These are phyloP conservation scores for Tylopilus subfusipes DNA, from an alignment of 768 basidiomycete genomes.

Conservation along the genomic window DNA sequence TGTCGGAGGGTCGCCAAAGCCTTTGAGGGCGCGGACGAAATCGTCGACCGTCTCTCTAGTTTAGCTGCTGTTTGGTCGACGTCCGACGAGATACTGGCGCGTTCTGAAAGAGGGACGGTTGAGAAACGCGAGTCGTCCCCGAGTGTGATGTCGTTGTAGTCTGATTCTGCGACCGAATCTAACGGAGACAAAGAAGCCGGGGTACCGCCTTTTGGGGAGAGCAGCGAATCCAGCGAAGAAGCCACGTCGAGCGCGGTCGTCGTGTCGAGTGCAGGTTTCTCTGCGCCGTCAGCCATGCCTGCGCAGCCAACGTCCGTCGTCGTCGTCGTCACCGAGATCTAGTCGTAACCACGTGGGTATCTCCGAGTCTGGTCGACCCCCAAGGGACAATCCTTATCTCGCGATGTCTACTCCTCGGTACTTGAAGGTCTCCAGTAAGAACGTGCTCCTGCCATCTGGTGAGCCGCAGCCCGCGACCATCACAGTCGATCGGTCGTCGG, in stretches of 20 bases:
- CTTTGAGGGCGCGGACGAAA: constrained; percentile 24
- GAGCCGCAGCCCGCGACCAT: constrained; percentile 63
- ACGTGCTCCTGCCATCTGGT: constrained; percentile 52
- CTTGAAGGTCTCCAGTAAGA: constrained; percentile 49
- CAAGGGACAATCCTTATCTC: neutral
- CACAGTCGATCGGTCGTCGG: constrained; percentile 50
- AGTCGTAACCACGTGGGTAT: constrained; percentile 4
- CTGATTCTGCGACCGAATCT: constrained; percentile 53
- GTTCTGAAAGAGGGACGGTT: constrained; percentile 43
- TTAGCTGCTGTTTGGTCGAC: constrained; percentile 18
- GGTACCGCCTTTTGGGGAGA: constrained; percentile 44
- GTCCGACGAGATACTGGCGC: constrained; percentile 33
- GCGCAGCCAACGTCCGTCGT: neutral
- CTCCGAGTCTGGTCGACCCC: neutral
- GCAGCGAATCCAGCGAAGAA: constrained; percentile 42
- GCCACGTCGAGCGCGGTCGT: constrained; percentile 12
- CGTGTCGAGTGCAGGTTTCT: constrained; percentile 9
- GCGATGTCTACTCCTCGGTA: constrained; percentile 12
- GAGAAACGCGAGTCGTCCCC: constrained; percentile 51
- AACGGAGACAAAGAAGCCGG: constrained; percentile 29
- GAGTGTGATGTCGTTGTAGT: constrained; percentile 58
- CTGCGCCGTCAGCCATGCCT: constrained; percentile 20
- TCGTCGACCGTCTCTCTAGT: constrained; percentile 30
- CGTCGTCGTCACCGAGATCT: constrained; percentile 1
- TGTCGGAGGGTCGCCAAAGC: constrained; percentile 23